These are phyloP conservation scores for Termitomyces sp. DNA, from an alignment of 768 basidiomycete genomes.

Conservation along the genomic window DNA sequence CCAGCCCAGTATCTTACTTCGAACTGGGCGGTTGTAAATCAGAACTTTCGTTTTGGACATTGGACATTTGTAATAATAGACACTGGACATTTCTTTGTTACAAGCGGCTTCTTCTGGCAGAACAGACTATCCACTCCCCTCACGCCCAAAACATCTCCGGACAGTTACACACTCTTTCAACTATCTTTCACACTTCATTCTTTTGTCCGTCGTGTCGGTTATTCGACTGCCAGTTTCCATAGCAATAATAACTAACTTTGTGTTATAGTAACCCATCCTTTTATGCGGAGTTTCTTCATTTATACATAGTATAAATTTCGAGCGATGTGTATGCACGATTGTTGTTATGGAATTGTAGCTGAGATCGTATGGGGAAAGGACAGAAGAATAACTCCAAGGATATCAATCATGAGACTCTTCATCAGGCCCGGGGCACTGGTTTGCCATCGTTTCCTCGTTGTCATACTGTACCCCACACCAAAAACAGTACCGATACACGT, in stretches of 20 bases:
- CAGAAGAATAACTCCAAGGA: not conserved
- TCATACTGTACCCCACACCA: slow-evolving; percentile 85
- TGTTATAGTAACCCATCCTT: not conserved
- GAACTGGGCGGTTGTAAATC: slow-evolving; percentile 11
- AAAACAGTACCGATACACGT: slow-evolving; percentile 75
- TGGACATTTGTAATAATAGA: slow-evolving; percentile 17
- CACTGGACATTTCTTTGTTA: not conserved
- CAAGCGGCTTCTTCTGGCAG: not conserved
- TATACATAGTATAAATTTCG: not conserved
- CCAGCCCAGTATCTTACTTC: not conserved
- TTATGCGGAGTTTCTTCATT: not conserved
- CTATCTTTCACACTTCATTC: not conserved
- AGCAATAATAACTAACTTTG: not conserved
- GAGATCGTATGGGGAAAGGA: not conserved
- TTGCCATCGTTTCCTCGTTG: slow-evolving; percentile 52
- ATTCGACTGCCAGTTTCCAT: not conserved
- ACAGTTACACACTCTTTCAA: not conserved
- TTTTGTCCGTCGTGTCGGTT: slow-evolving; percentile 2
- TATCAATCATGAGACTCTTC: slow-evolving; percentile 81
- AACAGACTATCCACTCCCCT: not conserved
- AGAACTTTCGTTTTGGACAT: slow-evolving; percentile 2
- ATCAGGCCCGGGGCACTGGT: slow-evolving; percentile 67
- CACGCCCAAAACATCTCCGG: not conserved
- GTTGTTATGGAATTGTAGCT: not conserved
- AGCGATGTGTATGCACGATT: not conserved